These are phyloP conservation scores for Acanthamoeba royreba DNA, from an alignment of 208 protist genomes.

Conservation along the genomic window DNA sequence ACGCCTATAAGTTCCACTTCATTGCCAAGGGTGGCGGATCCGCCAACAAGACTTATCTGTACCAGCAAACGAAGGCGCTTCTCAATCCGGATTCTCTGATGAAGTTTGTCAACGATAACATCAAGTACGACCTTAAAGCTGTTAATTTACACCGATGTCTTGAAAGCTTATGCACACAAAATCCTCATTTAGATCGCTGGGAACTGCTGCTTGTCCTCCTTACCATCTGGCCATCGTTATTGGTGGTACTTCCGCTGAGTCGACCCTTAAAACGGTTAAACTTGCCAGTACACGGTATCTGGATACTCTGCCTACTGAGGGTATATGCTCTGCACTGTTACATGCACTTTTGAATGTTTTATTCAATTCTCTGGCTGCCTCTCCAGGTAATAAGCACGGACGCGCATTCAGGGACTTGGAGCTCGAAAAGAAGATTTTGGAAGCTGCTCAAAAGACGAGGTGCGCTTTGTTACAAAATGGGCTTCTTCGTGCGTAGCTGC, in stretches of 20 bases:
- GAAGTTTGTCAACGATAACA: conserved; percentile 92
- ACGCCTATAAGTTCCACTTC: conserved; percentile 94
- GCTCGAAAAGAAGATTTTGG: conserved; percentile 87
- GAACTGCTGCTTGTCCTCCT: conserved; percentile 96
- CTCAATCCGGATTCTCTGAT: conserved; percentile 81
- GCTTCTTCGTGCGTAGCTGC: no score
- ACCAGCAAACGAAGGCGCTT: conserved; percentile 95
- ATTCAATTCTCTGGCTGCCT: no score
- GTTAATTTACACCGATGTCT: no score
- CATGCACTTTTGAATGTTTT: no score
- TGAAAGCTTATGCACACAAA: no score
- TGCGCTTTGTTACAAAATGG: no score
- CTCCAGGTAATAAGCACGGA: conserved; percentile 83
- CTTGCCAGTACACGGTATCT: conserved; percentile 90
- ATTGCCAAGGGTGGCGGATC: conserved; percentile 96
- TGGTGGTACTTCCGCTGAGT: conserved; percentile 91
- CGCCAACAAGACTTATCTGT: conserved; percentile 97
- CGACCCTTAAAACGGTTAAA: conserved; percentile 96
- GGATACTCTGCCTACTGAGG: conserved; percentile 90
- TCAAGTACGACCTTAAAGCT: conserved; percentile 66
- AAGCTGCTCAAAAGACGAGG: conserved; percentile 66
- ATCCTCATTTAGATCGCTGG: conserved; percentile 79
- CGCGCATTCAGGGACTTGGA: conserved; percentile 93
- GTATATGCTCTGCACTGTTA: no score
- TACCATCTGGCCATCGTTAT: conserved; percentile 95